Conservation (phyloP, 805 yeast genomes). For the Suhomyces sp. region DNA sequence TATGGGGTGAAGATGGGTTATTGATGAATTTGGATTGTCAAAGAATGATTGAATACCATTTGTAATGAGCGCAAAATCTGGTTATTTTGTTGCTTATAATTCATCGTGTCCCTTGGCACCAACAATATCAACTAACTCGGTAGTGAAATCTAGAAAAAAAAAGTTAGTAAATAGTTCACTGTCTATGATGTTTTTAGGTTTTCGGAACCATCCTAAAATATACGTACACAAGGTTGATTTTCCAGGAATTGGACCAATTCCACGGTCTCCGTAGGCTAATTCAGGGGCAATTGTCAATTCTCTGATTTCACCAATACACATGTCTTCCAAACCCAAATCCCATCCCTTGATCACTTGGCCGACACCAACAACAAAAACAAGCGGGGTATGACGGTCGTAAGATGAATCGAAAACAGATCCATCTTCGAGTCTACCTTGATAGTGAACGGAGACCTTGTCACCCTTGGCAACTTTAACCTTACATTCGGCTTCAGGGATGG, state of each 20-base stretch:
- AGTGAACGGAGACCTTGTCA: slow-evolving; percentile 73
- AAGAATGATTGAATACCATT: slow-evolving; percentile 32
- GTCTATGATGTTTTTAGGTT: no score
- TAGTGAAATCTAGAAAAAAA: slow-evolving; percentile 52
- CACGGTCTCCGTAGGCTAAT: slow-evolving; percentile 74
- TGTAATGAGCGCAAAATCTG: slow-evolving; percentile 8
- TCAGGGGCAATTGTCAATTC: slow-evolving; percentile 75
- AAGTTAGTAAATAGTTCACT: no score
- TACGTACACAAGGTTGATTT: slow-evolving; percentile 59
- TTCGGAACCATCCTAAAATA: no score
- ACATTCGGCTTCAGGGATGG: slow-evolving; percentile 55
- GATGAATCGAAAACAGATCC: slow-evolving; percentile 80
- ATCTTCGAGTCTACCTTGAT: slow-evolving; percentile 66
- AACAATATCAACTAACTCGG: slow-evolving; percentile 61
- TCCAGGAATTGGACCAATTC: slow-evolving; percentile 77
- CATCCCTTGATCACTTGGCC: slow-evolving; percentile 87
- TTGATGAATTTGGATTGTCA: slow-evolving; percentile 22
- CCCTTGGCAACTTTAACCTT: slow-evolving; percentile 57
- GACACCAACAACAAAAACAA: slow-evolving; percentile 68
- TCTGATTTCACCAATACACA: slow-evolving; percentile 90
- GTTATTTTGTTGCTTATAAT: slow-evolving; percentile 10
- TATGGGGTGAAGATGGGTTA: slow-evolving; percentile 57
- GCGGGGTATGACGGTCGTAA: slow-evolving; percentile 59
- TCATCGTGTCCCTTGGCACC: slow-evolving; percentile 22
- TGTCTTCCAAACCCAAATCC: slow-evolving; percentile 75